Base-by-base conservation (phyloP, 331 rosid species). In the Malus hybrid region DNA sequence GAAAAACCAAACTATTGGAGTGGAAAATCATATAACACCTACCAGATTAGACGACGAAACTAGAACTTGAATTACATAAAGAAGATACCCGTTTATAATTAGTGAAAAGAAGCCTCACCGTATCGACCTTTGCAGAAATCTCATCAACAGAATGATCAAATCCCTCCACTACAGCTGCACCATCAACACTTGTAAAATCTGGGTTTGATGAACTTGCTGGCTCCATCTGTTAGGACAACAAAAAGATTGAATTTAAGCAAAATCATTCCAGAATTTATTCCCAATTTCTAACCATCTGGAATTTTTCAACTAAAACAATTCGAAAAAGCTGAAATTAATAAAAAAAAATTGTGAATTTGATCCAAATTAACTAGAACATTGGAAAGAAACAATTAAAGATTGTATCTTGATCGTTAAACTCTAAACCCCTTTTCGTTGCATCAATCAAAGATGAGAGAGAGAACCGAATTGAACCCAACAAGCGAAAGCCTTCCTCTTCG, bases 81-180 rank as follows among this genome's bases (percentile, higher is more conserved):
- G 32, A 69, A 27, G 27, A 14, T 32, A 22, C 29, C 16, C 0
- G 42, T 18, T 29, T 64, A 36, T 28, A 15, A 46, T 42, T 22
- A 27, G n/a, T 29, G 13, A 9, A 7, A 36, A 46, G 12, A 29
- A 65, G 62, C 33, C 85, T 70, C 69, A 85, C 88, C 79, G 61
- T 76, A 50, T 82, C 75, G 42, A 85, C 76, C 71, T 76, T 77
- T 27, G 71, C 18, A 15, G 42, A 73, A 24, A 85, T 79, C 60
- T 85, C 86, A 69, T 69, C 74, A 22, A 82, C 73, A 61, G 65
- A 29, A 22, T 1, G 19, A 70, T 15, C 20, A 67, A 82, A 75
- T 28, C 55, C 80, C 79, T 82, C 83, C 31, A 42, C 80, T n/a
- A 69, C 79, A 68, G 65, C 60, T 6, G 73, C 75, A n/a, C 73